A percentile compares a stretch with the other conserved stretches of the same genome.
Conservation (phyloP, 163 green algal genomes). For the Trebouxia gelatinosa region DNA sequence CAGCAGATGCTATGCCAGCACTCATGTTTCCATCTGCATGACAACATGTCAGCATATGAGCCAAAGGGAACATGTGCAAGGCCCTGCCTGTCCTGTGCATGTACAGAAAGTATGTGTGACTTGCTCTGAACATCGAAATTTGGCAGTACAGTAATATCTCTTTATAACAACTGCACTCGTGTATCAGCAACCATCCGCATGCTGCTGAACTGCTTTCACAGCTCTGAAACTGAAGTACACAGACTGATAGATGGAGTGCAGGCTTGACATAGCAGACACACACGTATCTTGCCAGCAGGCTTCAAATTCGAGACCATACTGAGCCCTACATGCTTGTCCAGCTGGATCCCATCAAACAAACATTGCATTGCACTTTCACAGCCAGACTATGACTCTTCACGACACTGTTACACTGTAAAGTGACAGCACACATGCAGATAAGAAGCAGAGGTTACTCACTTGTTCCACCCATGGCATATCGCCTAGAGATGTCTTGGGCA, state of each 20-base stretch:
- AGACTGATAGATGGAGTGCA: no score
- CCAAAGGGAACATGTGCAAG: no score
- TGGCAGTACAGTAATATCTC: no score
- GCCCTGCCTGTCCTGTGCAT: no score
- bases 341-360: neutral
- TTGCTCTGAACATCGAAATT: neutral
- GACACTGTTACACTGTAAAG: neutral
- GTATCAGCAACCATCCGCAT: no score
- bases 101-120: neutral
- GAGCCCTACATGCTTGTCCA: neutral
- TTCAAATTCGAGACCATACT: neutral
- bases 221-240: no score
- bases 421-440: neutral
- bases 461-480: constrained; percentile 14
- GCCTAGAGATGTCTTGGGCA: constrained; percentile 2
- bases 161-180: no score
- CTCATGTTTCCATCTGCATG: neutral
- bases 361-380: neutral
- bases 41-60: neutral
- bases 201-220: no score
- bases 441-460: neutral
- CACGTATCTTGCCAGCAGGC: neutral
- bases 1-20: neutral
- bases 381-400: neutral
- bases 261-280: no score